phyloP scores from a whole-genome alignment of 371 early-diverging fungal species.

The Sporodiniella umbellata region DNA sequence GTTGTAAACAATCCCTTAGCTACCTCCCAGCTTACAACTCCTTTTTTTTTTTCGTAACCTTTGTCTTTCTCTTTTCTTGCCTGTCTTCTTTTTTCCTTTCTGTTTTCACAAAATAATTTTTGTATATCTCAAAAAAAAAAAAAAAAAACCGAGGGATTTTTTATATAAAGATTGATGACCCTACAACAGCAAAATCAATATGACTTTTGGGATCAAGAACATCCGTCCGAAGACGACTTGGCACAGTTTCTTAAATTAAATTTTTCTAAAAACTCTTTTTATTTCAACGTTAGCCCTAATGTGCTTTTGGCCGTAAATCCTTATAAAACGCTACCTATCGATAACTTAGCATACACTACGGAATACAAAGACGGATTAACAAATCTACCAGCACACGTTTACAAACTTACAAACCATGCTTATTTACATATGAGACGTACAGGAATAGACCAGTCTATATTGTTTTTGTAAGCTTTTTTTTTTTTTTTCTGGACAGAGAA shows the following conservation, averaged over 20 bases:
- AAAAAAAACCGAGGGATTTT: too few relatives aligned
- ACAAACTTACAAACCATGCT: conserved; percentile 69
- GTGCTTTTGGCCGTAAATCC: conserved; percentile 63
- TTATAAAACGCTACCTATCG: conserved; percentile 31
- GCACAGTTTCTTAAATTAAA: conserved; percentile 10
- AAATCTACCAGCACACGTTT: conserved; percentile 78
- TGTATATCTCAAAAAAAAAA: too few relatives aligned
- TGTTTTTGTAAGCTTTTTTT: conserved; percentile 25
- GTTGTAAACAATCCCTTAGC: too few relatives aligned
- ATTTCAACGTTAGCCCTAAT: conserved; percentile 66
- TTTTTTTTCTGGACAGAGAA: too few relatives aligned
- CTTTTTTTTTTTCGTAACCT: too few relatives aligned
- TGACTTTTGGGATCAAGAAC: conserved; percentile 9
- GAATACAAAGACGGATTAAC: conserved; percentile 59
- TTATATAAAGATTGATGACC: too few relatives aligned
- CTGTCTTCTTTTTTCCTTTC: too few relatives aligned
- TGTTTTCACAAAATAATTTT: too few relatives aligned
- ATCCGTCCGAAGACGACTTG: conserved; percentile 13
- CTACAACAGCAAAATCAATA: conserved; percentile 6
- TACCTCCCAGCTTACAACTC: too few relatives aligned
- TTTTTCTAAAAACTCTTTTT: conserved; percentile 52
- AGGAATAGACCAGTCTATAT: conserved; percentile 79
- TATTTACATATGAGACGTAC: conserved; percentile 83
- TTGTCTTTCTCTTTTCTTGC: too few relatives aligned
- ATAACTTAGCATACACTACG: conserved; percentile 68